Evolutionary conservation across 352 stramenopile genomes (phyloP).

Genomic region (Aphanomyces cochlioides): DNA sequence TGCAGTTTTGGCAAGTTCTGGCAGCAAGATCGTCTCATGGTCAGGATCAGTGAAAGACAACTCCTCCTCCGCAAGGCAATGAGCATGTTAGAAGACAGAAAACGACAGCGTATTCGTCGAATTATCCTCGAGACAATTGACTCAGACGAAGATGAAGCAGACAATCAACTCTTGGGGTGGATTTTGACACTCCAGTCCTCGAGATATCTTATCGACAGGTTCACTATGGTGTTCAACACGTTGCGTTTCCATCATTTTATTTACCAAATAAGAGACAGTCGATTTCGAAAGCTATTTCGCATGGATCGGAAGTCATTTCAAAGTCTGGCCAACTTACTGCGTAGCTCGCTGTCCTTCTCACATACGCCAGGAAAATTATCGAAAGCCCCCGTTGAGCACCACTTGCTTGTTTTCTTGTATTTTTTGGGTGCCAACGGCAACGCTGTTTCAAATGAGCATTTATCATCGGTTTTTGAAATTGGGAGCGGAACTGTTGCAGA

Average conservation of each 20-base stretch:
- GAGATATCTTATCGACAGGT: background rate
- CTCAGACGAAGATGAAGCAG: background rate
- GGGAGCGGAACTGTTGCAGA: background rate
- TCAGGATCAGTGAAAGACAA: slow-evolving; percentile 1
- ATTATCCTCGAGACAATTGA: background rate
- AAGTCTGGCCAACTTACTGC: background rate
- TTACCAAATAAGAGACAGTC: background rate
- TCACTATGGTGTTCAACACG: background rate
- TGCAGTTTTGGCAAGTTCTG: background rate
- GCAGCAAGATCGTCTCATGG: slow-evolving; percentile 1
- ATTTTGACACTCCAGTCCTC: background rate
- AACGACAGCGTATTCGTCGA: background rate
- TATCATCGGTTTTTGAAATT: background rate
- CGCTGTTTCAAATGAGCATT: background rate
- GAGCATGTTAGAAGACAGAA: background rate
- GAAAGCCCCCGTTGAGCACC: background rate
- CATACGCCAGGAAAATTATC: background rate
- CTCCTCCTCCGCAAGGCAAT: background rate
- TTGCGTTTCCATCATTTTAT: background rate
- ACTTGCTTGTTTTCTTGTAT: slow-evolving; percentile 5
- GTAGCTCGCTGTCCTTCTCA: background rate
- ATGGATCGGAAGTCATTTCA: background rate
- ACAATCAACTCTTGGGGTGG: background rate
- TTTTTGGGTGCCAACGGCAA: slow-evolving; percentile 1
- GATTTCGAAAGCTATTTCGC: background rate